phyloP scores from a whole-genome alignment of 1,139 yeast genomes.

The Barnettozyma hawaiiensis region DNA sequence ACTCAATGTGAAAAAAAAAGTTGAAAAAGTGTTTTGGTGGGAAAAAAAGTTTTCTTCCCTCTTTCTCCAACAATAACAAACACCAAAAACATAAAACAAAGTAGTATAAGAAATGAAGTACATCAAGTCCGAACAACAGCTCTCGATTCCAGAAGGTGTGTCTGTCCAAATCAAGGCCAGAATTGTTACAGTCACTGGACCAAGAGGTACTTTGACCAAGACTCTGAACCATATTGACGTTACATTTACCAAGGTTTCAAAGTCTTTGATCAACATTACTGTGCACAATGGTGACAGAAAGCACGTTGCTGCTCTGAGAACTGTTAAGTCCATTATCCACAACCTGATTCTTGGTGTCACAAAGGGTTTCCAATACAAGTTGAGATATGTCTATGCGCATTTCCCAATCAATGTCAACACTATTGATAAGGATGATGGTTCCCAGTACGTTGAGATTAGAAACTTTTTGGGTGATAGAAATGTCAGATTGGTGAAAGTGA shows the following conservation, averaged over 20 bases:
- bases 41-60: neutral
- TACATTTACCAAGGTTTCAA: slow-evolving; percentile 72
- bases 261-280: slow-evolving; percentile 73
- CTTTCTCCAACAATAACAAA: neutral
- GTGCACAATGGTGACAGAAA: slow-evolving; percentile 99
- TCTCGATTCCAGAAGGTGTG: slow-evolving; percentile 93
- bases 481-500: slow-evolving; percentile 79
- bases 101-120: slow-evolving; percentile 27
- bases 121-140: slow-evolving; percentile 83
- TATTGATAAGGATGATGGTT: slow-evolving; percentile 71
- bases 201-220: slow-evolving; percentile 94
- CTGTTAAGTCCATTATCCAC: slow-evolving; percentile 90
- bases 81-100: neutral
- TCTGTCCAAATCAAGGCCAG: slow-evolving; percentile 90
- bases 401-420: slow-evolving; percentile 98
- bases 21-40: too few species aligned
- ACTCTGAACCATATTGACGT: slow-evolving; percentile 93
- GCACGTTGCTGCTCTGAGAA: slow-evolving; percentile 99
- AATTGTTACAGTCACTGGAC: slow-evolving; percentile 86
- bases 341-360: slow-evolving; percentile 98
- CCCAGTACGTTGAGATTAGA: slow-evolving; percentile 87
- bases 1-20: neutral
- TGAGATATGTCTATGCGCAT: slow-evolving; percentile 99
- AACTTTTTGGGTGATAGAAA: slow-evolving; percentile 98
- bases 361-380: slow-evolving; percentile 98